Percentiles rank a stretch among this genome's conserved stretches.
Conservation (phyloP, 2,329 filamentous ascomycete species). For the Mycosphaerella sp. region DNA sequence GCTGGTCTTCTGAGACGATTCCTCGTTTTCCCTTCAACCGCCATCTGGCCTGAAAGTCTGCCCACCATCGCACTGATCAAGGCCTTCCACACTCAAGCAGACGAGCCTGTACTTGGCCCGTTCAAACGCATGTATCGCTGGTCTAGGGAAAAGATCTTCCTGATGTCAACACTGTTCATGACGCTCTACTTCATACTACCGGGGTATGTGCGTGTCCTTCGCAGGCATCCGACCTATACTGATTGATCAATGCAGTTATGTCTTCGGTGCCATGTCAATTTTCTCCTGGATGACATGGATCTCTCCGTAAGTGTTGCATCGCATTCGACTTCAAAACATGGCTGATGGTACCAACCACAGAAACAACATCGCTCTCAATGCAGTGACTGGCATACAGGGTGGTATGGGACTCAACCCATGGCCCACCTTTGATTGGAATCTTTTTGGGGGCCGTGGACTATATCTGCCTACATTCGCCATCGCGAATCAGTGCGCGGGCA, state of each 20-base stretch:
- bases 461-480: constrained; percentile 43
- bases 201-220: not conserved
- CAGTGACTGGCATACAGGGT: not conserved
- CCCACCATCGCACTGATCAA: constrained; percentile 7
- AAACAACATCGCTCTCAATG: constrained; percentile 10
- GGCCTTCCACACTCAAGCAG: constrained; percentile 4
- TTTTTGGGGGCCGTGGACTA: constrained; percentile 55
- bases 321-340: not conserved
- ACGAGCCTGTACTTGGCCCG: constrained; percentile 7
- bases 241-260: not conserved
- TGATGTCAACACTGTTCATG: constrained; percentile 8
- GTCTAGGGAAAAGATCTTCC: constrained; percentile 11
- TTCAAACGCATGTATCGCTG: constrained; percentile 10
- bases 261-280: constrained; percentile 4
- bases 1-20: constrained; percentile 74
- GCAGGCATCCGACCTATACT: not conserved
- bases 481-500: constrained; percentile 60
- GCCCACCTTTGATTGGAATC: constrained; percentile 76
- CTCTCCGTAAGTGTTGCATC: constrained; percentile 5
- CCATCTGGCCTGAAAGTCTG: constrained; percentile 61
- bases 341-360: not conserved
- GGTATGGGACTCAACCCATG: constrained; percentile 35
- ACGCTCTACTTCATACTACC: constrained; percentile 5
- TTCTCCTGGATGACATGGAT: constrained; percentile 14
- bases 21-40: constrained; percentile 73